Base-by-base conservation (phyloP, 106 monocot genomes). In the Dioscorea alata region DNA sequence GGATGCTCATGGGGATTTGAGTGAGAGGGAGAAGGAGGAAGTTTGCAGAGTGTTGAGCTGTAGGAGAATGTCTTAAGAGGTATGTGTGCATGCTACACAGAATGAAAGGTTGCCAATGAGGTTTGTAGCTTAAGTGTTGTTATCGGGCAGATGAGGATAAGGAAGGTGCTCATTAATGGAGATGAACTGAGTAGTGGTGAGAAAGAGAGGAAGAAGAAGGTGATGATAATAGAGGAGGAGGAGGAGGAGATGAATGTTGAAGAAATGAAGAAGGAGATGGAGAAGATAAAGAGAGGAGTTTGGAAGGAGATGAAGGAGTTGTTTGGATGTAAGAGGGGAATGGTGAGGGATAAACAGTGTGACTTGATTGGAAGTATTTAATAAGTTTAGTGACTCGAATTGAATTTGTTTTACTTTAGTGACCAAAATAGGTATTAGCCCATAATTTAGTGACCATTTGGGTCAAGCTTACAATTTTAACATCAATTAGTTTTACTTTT, bases 11-110 rank as follows among this genome's bases (percentile, higher is more conserved):
- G 74, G 57, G 20, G 31, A 57, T 53, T 32, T 80, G 77, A 80
- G 73, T 52, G 77, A 85, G 54, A 52, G 60, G 60, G 84, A 85
- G 70, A 80, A 74, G 76, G 73, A 77, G 67, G 69, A 73, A 62
- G n/a, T 85, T 2, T 85, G 84, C 69, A 63, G 70, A 35, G 63
- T 15, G 23, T 24, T 85, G 35, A 80, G 77, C 23, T 33, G 59
- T 18, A 13, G 48, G 31, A 22, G 57, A 74, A 23, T 85, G 70
- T 77, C 76, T 21, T 22, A 48, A 61, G 77, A 50, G 54, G 84
- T 67, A 4, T 67, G 76, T 70, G 80, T 80, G 61, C 80, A 77
- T 22, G 84, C 84, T 2, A 73, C 66, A 49, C 66, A 33, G 69
- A 80, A 77, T 70, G 56, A 70, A 53, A 17, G 77, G 61, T 25